Conservation (phyloP, 441 rosid genomes). For the Lepidium campestre region DNA sequence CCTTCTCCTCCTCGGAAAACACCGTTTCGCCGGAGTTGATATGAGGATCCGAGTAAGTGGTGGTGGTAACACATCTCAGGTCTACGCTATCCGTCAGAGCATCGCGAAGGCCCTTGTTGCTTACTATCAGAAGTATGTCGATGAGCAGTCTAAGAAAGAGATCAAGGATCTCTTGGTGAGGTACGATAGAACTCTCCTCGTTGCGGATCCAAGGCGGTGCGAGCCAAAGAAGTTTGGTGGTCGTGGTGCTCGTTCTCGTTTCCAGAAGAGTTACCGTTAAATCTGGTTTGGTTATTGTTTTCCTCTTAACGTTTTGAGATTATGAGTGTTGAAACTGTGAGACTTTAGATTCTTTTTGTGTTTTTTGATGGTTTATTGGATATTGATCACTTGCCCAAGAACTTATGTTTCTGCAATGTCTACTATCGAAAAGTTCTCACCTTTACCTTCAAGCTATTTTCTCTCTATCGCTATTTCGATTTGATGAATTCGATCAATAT, state of each 20-base stretch:
- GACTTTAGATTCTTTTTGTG: slow-evolving; percentile 11
- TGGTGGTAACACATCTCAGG: slow-evolving; percentile 78
- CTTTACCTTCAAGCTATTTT: neutral
- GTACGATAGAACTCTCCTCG: slow-evolving; percentile 75
- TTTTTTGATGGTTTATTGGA: slow-evolving; percentile 4
- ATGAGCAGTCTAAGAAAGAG: slow-evolving; percentile 81
- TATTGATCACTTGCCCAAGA: neutral
- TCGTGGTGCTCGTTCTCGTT: slow-evolving; percentile 81
- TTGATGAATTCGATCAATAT: neutral
- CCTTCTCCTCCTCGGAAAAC: slow-evolving; percentile 53
- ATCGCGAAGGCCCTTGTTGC: slow-evolving; percentile 74
- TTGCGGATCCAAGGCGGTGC: slow-evolving; percentile 76
- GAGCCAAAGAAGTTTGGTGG: slow-evolving; percentile 92
- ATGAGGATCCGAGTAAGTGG: slow-evolving; percentile 74
- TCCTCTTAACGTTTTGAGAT: neutral
- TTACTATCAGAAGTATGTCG: slow-evolving; percentile 65
- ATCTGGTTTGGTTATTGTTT: slow-evolving; percentile 7
- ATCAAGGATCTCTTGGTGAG: slow-evolving; percentile 64
- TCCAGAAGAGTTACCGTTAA: slow-evolving; percentile 91
- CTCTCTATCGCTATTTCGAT: neutral
- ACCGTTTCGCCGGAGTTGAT: slow-evolving; percentile 67
- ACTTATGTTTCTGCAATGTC: neutral
- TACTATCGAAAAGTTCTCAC: neutral
- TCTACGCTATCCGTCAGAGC: slow-evolving; percentile 73
- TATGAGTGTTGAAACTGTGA: slow-evolving; percentile 5